These are phyloP conservation scores for Eimeria tenella DNA, from an alignment of 169 alveolate genomes.

Conservation along the genomic window DNA sequence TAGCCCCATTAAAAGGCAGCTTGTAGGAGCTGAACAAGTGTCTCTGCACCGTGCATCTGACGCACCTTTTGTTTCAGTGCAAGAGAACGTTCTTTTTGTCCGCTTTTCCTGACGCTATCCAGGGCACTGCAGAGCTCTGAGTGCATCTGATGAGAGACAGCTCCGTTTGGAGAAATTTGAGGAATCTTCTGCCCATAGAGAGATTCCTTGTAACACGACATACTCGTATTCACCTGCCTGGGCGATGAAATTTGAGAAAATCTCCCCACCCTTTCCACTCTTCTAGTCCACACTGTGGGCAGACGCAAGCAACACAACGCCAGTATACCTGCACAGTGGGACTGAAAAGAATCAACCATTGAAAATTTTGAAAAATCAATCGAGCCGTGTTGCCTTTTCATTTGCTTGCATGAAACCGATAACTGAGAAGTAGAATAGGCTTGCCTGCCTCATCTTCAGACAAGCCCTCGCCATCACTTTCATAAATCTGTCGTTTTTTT, in stretches of 20 bases:
- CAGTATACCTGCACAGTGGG: no score
- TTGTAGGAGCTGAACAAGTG: no score
- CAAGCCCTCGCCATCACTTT: conserved; percentile 81
- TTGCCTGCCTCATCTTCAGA: conserved; percentile 80
- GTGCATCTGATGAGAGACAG: not conserved
- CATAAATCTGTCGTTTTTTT: conserved; percentile 78
- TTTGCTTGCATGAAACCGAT: not conserved
- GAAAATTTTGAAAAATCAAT: not conserved
- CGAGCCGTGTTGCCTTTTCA: not conserved
- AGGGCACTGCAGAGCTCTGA: not conserved
- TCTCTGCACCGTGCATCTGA: no score
- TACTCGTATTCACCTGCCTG: not conserved
- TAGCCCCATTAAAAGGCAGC: no score
- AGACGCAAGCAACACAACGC: not conserved
- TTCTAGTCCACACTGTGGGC: conserved; percentile 3
- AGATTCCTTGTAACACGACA: not conserved
- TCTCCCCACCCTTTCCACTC: conserved; percentile 13
- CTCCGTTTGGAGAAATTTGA: not conserved
- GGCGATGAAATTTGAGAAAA: not conserved
- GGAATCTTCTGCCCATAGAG: not conserved
- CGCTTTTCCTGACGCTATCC: not conserved
- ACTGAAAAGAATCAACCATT: not conserved
- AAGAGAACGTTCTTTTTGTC: no score
- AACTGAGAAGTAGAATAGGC: not conserved
- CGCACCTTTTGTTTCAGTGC: no score